A percentile compares a stretch with the other conserved stretches of the same genome.
These are phyloP conservation scores for Backusella parvicylindrica DNA, from an alignment of 192 early-diverging fungal genomes.

Conservation along the genomic window DNA sequence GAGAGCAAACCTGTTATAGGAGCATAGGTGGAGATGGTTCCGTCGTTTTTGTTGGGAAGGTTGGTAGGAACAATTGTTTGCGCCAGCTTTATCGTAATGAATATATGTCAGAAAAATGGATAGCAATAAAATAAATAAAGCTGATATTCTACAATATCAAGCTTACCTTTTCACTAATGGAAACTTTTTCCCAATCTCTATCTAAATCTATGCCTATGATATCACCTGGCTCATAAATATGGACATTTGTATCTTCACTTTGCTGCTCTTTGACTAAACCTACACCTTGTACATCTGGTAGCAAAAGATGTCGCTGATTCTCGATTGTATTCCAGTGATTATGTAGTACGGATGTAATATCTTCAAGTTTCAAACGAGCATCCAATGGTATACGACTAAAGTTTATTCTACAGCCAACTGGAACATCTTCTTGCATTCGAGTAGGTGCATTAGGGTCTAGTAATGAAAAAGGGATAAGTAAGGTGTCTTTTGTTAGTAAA, in stretches of 20 bases:
- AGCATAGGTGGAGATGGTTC: neutral
- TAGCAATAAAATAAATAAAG: neutral
- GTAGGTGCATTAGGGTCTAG: conserved; percentile 17
- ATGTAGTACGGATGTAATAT: neutral
- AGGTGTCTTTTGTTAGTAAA: neutral
- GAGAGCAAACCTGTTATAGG: conserved; percentile 13
- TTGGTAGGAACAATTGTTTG: neutral
- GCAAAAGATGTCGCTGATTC: neutral
- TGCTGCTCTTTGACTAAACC: conserved; percentile 7
- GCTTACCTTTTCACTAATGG: conserved; percentile 27
- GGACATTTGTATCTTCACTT: neutral
- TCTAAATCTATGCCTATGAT: conserved; percentile 19
- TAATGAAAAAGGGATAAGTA: neutral
- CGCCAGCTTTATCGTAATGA: neutral
- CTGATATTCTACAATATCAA: no score
- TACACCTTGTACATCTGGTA: conserved; percentile 13
- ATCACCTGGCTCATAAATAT: conserved; percentile 16
- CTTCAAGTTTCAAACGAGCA: conserved; percentile 7
- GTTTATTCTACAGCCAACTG: conserved; percentile 5
- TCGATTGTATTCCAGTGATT: neutral
- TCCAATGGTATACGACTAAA: conserved; percentile 17
- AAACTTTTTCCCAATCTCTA: conserved; percentile 18
- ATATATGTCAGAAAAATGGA: neutral
- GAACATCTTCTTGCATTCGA: neutral
- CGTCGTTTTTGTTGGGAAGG: neutral